A percentile compares a stretch with the other conserved stretches of the same genome.
Conservation (phyloP, 1,139 yeast species). For the Pichia inconspicua region DNA sequence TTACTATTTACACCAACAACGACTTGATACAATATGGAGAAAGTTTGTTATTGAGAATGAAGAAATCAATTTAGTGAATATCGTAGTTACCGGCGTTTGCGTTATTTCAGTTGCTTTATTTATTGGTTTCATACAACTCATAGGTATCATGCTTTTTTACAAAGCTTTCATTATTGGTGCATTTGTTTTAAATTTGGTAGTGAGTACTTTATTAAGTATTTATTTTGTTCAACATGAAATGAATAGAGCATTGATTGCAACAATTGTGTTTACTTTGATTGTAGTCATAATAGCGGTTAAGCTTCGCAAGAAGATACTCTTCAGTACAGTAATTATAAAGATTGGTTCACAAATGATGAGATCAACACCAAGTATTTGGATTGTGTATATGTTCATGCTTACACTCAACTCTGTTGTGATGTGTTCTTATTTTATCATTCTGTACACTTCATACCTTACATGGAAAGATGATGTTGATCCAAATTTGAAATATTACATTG, state of each 20-base stretch:
- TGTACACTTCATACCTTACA: conserved; percentile 71
- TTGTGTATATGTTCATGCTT: conserved; percentile 57
- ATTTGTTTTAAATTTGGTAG: conserved; percentile 54
- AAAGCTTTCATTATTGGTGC: conserved; percentile 63
- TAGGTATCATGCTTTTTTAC: conserved; percentile 53
- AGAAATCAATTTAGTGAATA: conserved; percentile 16
- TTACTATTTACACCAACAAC: conserved; percentile 28
- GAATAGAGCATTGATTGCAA: conserved; percentile 75
- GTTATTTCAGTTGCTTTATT: conserved; percentile 51
- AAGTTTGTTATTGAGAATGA: conserved; percentile 45
- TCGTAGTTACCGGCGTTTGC: conserved; percentile 18
- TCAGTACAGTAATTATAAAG: conserved; percentile 67
- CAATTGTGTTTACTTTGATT: conserved; percentile 53
- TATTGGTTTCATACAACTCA: conserved; percentile 32
- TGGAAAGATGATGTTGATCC: conserved; percentile 31
- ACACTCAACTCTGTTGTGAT: conserved; percentile 52
- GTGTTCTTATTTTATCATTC: conserved; percentile 46
- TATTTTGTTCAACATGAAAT: conserved; percentile 57
- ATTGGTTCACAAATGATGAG: conserved; percentile 73
- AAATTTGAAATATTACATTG: conserved; percentile 29
- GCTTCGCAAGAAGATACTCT: conserved; percentile 43
- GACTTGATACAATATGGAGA: conserved; percentile 71
- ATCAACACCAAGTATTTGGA: conserved; percentile 58
- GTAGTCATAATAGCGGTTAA: conserved; percentile 71
- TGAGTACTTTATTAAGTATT: conserved; percentile 71